Base-by-base conservation (phyloP, 306 rosid species). In the Leucaena leucocephala region DNA sequence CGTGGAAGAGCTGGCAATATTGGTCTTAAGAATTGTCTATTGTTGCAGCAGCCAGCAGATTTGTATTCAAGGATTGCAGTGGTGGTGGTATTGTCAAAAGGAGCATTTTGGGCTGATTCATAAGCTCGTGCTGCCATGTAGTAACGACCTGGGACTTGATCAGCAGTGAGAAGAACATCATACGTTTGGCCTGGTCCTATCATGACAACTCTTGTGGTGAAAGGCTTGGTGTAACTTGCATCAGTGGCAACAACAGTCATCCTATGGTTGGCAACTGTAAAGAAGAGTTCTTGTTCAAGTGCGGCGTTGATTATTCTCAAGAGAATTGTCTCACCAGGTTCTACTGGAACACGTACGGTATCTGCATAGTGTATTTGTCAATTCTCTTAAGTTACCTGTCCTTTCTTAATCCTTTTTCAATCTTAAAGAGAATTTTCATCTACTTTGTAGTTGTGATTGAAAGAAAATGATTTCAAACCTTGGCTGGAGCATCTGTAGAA, bases 181-280 rank as follows among this genome's bases (percentile, higher is more conserved):
- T 87, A 86, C 17, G 94, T 90, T 63, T 90, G 94, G 3, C 92
- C 94, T 27, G 90, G 92, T 65, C 82, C 89, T 21, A 86, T 1
- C 92, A 86, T 88, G 14, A 90, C 17, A 7, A 90, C 86, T 17
- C 74, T 78, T 9, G 92, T 88, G 42, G 80, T 14, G 82, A 86
- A 88, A 22, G 89, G 94, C 77, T 72, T 90, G 67, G 87, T 82
- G 83, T 90, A 90, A 34, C 76, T 6, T 38, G 94, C 90, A 36
- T 90, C 94, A 12, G 85, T 86, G 21, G 69, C 78, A 38, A 90
- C 92, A 48, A 90, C 92, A 2, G 87, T 86, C 83, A 90, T 14
- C 64, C 16, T 44, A 76, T 90, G 94, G 83, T 88, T 90, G 49
- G 90, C 94, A 22, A 90, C 42, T n/a, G 84, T 3, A 44, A 88